Conservation (phyloP, 1,284 basidiomycete genomes). For the Ustilago crameri region DNA sequence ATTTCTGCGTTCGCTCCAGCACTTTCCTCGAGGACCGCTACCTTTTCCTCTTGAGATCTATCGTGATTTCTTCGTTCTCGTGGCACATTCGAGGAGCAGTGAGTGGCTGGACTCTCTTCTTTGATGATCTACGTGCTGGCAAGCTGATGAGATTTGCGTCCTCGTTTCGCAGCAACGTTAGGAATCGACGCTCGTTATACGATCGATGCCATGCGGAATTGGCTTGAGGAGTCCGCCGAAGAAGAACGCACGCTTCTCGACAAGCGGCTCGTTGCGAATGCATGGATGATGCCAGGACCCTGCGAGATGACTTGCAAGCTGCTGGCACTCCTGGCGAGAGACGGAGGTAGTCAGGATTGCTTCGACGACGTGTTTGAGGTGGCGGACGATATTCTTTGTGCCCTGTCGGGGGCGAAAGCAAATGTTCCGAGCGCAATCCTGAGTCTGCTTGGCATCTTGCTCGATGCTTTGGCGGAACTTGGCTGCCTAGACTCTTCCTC, state of each 20-base stretch:
- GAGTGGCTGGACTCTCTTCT: slow-evolving; percentile 5
- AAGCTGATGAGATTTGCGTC: background rate
- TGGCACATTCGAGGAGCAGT: slow-evolving; percentile 22
- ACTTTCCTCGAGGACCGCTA: slow-evolving; percentile 16
- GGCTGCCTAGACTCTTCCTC: background rate
- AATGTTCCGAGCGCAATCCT: background rate
- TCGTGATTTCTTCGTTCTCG: slow-evolving; percentile 26
- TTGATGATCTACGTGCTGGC: background rate
- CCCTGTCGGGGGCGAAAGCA: slow-evolving; percentile 8
- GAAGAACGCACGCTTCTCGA: slow-evolving; percentile 10
- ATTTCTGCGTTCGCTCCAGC: slow-evolving; percentile 19
- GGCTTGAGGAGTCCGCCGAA: slow-evolving; percentile 12
- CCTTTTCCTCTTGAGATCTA: slow-evolving; percentile 13
- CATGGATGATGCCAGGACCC: slow-evolving; percentile 6
- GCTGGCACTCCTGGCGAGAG: background rate
- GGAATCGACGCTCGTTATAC: slow-evolving; percentile 26
- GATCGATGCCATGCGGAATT: slow-evolving; percentile 18
- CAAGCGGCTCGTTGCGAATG: background rate
- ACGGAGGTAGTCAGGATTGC: slow-evolving; percentile 1
- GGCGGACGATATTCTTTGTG: slow-evolving; percentile 6
- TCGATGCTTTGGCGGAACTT: slow-evolving; percentile 16
- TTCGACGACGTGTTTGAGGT: background rate
- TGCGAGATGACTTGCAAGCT: slow-evolving; percentile 10
- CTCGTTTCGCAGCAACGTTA: slow-evolving; percentile 2
- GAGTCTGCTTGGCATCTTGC: slow-evolving; percentile 12